Base-by-base conservation (phyloP, 1,284 basidiomycete genomes). In the Cutaneotrichosporon curvatum region DNA sequence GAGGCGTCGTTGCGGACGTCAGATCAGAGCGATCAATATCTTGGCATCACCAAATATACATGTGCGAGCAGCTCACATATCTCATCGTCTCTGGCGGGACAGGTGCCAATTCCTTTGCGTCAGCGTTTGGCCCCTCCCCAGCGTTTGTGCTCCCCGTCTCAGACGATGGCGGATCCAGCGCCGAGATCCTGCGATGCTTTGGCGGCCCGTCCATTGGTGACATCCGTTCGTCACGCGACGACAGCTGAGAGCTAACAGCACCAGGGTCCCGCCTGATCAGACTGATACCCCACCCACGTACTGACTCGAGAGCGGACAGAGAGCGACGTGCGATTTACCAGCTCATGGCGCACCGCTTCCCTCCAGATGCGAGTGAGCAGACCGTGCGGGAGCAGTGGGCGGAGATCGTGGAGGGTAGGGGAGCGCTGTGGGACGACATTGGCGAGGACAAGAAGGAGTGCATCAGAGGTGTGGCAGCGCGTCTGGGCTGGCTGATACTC, bases 381-480 rank as follows among this genome's bases (percentile, higher is more conserved):
- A 80, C 82, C 50, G 87, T 88, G n/a, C 80, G 87, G 51, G 86
- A 88, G 25, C 79, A 87, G 58, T 96, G 91, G 90, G 76, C 85
- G 55, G 82, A 88, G 52, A 89, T 97, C 51, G 85, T 97, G 12
- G 92, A 97, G 72, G 94, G 94, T 0, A 77, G 78, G 22, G 91
- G 87, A 61, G 55, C 61, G 1, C 76, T 96, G 3, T 98, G 94
- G 94, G 66, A 75, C 4, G 89, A 87, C 0, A 90, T 98, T 39
- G 88, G 91, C 0, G 80, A 80, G 33, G 94, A 97, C 66, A 80
- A 90, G 55, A 92, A 92, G 69, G 94, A 97, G 68, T 68, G 67
- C 49, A 68, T 72, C 8, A 42, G 70, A 45, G 65, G 70, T 70
- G 47, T 57, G 66, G 55, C 11, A n/a, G n/a, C 0, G 10, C n/a